Conservation (phyloP, 148 eudicot species). For the Spergularia bocconei region DNA sequence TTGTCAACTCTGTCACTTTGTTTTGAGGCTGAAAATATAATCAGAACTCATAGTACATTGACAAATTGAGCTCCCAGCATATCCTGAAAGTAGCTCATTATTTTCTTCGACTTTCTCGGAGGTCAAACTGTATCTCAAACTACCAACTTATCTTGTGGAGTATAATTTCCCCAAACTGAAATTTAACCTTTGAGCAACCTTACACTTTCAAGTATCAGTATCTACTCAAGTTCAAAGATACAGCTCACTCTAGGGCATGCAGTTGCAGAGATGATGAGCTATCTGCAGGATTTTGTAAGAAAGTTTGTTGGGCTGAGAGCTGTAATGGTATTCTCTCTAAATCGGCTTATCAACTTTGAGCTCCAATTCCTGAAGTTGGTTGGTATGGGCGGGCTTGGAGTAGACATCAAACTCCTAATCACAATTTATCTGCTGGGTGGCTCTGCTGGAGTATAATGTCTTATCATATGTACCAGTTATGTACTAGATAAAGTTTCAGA, state of each 20-base stretch:
- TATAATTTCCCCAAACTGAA: neutral
- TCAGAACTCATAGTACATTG: neutral
- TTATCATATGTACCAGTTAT: too few relatives aligned
- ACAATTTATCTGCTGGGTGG: too few relatives aligned
- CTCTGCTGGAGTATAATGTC: too few relatives aligned
- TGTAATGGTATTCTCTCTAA: too few relatives aligned
- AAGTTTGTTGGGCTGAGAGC: neutral
- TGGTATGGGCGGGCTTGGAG: too few relatives aligned
- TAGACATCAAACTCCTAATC: too few relatives aligned
- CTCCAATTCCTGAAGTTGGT: too few relatives aligned
- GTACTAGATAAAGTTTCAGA: too few relatives aligned
- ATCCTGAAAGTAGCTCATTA: too few relatives aligned
- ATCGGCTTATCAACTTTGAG: too few relatives aligned
- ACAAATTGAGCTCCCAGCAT: neutral
- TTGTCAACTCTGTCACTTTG: neutral
- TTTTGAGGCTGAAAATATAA: neutral
- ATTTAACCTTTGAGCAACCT: neutral
- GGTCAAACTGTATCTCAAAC: neutral
- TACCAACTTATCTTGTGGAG: neutral
- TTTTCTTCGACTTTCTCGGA: neutral
- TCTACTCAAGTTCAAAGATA: neutral
- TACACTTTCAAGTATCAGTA: neutral
- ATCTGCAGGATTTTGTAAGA: neutral
- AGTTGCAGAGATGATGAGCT: neutral
- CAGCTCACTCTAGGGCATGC: neutral